phyloP scores from a whole-genome alignment of 2,329 filamentous ascomycete genomes.

The Epichloe sibirici region DNA sequence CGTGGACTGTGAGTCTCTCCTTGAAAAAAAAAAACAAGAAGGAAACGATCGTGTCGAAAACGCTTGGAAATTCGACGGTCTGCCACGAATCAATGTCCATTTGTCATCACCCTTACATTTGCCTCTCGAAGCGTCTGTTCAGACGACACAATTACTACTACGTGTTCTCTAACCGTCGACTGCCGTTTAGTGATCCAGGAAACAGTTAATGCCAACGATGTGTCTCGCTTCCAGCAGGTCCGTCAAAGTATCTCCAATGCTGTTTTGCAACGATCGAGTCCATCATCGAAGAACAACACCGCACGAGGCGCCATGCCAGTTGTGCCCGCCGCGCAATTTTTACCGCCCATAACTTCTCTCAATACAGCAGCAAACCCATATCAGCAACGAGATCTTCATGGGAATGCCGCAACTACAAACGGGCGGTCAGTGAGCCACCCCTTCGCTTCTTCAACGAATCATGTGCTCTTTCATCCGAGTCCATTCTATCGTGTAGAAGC shows the following conservation, averaged over 20 bases:
- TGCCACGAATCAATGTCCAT: not conserved
- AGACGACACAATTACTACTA: not conserved
- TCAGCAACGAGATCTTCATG: slow-evolving; percentile 9
- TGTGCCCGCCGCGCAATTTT: slow-evolving; percentile 4
- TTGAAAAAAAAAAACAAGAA: not conserved
- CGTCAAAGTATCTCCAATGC: slow-evolving; percentile 29
- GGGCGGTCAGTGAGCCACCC: slow-evolving; percentile 10
- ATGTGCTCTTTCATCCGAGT: slow-evolving; percentile 49
- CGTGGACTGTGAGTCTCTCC: slow-evolving; percentile 52
- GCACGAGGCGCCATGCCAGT: slow-evolving; percentile 2
- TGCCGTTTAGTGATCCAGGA: slow-evolving; percentile 28
- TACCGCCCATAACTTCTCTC: slow-evolving; percentile 11
- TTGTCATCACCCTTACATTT: not conserved
- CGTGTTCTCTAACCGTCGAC: slow-evolving; percentile 4
- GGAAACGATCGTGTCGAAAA: not conserved
- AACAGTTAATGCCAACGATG: slow-evolving; percentile 24
- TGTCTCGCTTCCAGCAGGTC: slow-evolving; percentile 30
- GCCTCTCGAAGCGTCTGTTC: not conserved
- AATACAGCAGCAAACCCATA: slow-evolving; percentile 6
- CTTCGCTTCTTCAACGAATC: slow-evolving; percentile 8
- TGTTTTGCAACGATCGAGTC: slow-evolving; percentile 17
- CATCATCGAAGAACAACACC: slow-evolving; percentile 11
- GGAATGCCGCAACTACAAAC: slow-evolving; percentile 8
- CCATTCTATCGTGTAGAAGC: slow-evolving; percentile 71
- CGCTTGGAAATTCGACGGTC: not conserved